Evolutionary conservation across 441 rosid species (phyloP).

Genomic region (Cnidoscolus chayamansa): DNA sequence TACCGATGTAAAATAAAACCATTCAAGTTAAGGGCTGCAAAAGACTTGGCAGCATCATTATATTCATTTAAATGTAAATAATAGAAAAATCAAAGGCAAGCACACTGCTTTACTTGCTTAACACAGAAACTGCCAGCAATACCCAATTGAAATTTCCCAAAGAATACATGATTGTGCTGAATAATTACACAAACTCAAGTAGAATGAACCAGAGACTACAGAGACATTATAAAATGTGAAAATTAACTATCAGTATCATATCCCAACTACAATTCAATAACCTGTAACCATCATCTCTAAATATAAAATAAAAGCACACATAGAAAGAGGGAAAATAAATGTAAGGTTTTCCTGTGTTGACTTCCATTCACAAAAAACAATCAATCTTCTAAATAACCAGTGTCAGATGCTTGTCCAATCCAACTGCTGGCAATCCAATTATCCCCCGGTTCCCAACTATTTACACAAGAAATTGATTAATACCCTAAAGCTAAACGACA

Average conservation of each 20-base stretch:
- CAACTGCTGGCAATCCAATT: constrained; percentile 20
- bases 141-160: neutral
- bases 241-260: neutral
- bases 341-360: neutral
- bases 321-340: constrained; percentile 2
- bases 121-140: no score
- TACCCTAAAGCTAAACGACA: constrained; percentile 6
- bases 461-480: constrained; percentile 1
- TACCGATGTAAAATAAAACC: neutral
- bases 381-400: constrained; percentile 19
- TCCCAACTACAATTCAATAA: constrained; percentile 8
- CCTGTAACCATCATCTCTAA: neutral
- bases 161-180: neutral
- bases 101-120: no score
- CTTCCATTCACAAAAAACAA: constrained; percentile 23
- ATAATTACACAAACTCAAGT: neutral
- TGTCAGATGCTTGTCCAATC: constrained; percentile 10
- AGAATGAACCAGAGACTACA: neutral
- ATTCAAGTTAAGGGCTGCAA: neutral
- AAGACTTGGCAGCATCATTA: neutral
- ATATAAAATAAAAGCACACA: constrained; percentile 3
- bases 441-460: neutral
- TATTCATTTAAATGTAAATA: neutral
- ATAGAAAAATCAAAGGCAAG: neutral
- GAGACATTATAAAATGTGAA: neutral